A percentile compares a stretch with the other conserved stretches of the same genome.
phyloP scores from a whole-genome alignment of 208 protist species.

The Leptomonas seymouri region DNA sequence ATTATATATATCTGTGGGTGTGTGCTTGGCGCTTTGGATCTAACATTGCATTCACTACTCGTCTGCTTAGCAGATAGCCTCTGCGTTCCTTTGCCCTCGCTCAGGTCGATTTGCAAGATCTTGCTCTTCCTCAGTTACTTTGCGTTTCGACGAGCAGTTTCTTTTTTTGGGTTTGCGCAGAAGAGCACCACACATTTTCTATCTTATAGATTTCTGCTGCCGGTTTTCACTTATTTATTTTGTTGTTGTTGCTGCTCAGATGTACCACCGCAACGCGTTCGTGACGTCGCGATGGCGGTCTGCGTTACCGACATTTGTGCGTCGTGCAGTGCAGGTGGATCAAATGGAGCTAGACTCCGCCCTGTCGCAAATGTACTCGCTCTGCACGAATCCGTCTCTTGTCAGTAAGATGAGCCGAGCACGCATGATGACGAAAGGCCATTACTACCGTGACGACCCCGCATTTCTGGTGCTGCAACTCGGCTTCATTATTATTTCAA shows the following conservation, averaged over 20 bases:
- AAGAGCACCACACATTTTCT: not conserved
- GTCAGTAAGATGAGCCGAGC: conserved; percentile 89
- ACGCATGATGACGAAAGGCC: conserved; percentile 96
- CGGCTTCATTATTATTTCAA: conserved; percentile 73
- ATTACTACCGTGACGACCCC: conserved; percentile 97
- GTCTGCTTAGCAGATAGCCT: no score
- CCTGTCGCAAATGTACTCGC: conserved; percentile 91
- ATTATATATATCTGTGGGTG: no score
- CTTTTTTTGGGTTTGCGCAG: no score
- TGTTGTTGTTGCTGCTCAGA: conserved; percentile 11
- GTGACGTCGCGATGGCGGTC: conserved; percentile 69
- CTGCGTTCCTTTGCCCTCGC: no score
- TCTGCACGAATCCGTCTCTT: conserved; percentile 77
- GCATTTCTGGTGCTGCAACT: conserved; percentile 95
- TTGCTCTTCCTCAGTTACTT: no score
- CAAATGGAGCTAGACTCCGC: conserved; percentile 94
- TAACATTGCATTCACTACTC: no score
- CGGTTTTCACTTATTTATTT: conserved; percentile 1
- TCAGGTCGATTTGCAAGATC: no score
- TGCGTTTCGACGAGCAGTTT: no score
- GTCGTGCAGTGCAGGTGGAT: conserved; percentile 81
- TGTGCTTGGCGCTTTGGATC: no score
- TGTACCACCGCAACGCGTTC: conserved; percentile 29
- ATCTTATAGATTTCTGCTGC: not conserved
- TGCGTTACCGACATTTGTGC: conserved; percentile 69